These are phyloP conservation scores for Chrysoporthe puriensis DNA, from an alignment of 2,329 filamentous ascomycete genomes.

Conservation along the genomic window DNA sequence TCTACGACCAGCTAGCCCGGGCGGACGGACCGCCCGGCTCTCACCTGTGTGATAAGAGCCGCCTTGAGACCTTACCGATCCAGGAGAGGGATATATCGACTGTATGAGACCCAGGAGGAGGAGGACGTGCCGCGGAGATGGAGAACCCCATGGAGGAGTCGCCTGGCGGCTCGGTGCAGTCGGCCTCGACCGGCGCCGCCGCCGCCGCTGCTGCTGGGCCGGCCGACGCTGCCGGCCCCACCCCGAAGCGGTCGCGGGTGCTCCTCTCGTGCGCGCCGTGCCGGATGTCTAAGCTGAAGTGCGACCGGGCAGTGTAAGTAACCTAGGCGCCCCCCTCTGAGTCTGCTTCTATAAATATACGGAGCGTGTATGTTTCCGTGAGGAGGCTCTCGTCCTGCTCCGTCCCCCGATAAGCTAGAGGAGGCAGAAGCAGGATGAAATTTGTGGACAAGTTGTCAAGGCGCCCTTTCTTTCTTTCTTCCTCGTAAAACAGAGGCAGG, in stretches of 20 bases:
- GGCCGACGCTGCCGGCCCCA: neutral
- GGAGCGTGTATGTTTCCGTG: neutral
- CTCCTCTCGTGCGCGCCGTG: slow-evolving; percentile 58
- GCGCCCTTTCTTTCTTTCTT: neutral
- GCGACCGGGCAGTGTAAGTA: slow-evolving; percentile 48
- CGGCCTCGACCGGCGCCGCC: neutral
- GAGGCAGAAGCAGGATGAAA: no score
- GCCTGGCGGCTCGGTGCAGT: neutral
- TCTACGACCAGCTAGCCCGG: neutral
- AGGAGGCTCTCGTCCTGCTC: no score
- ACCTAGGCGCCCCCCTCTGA: neutral
- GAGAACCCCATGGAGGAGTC: neutral
- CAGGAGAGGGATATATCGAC: no score
- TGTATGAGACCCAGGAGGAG: no score
- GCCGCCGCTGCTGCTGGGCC: neutral
- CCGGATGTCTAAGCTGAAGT: slow-evolving; percentile 59
- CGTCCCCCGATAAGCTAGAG: no score
- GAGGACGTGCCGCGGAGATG: neutral
- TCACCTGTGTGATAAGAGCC: neutral
- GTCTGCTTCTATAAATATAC: neutral
- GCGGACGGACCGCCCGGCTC: neutral
- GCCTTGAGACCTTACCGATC: neutral
- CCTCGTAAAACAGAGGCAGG: neutral
- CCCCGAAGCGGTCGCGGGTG: slow-evolving; percentile 50
- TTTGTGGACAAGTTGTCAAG: no score